phyloP scores from a whole-genome alignment of 129 eudicot genomes.

The Glebionis coronaria region DNA sequence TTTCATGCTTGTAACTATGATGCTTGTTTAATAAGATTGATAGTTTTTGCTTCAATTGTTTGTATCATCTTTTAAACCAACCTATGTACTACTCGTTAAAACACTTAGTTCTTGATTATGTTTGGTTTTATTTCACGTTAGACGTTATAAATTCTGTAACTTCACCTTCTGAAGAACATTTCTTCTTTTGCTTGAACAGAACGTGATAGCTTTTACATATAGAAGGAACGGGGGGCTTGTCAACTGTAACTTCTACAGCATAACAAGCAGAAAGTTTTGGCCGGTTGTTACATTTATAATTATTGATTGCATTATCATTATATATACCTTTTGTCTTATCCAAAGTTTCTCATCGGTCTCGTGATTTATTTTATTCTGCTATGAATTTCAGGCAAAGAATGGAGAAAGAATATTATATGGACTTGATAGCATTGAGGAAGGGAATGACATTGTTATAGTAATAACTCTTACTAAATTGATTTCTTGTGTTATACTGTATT shows the following conservation, averaged over 20 bases:
- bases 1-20: background rate
- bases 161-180: no score
- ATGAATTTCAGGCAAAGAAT: constrained; percentile 51
- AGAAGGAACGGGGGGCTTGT: constrained; percentile 58
- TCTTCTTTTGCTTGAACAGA: constrained; percentile 38
- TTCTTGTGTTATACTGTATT: constrained; percentile 10
- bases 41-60: background rate
- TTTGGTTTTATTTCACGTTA: no score
- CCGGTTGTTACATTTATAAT: constrained; percentile 45
- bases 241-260: constrained; percentile 67
- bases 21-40: background rate
- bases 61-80: background rate
- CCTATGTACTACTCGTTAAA: no score
- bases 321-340: constrained; percentile 3
- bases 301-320: background rate
- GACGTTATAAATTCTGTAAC: no score
- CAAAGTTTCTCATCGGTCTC: background rate
- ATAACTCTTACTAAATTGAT: constrained; percentile 14
- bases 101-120: no score
- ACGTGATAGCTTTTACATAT: constrained; percentile 73
- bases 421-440: no score
- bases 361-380: background rate
- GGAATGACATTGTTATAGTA: constrained; percentile 67
- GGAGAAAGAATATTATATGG: constrained; percentile 71
- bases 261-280: constrained; percentile 66